Base-by-base conservation (phyloP, 345 rosid genomes). In the Nasturtium officinale region DNA sequence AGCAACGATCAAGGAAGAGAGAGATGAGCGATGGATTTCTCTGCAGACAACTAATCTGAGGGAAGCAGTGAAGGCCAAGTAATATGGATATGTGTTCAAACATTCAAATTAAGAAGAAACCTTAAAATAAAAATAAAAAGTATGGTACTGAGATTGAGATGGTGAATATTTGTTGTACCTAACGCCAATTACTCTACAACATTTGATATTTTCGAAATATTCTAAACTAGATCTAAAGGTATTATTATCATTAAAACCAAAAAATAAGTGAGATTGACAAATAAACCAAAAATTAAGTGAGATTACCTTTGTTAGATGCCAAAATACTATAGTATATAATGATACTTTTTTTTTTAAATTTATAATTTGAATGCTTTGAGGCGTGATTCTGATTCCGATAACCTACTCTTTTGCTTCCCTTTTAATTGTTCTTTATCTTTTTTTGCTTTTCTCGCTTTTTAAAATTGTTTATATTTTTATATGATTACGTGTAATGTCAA, bases 161-260 rank as follows among this genome's bases (percentile, higher is more conserved):
- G 70, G 75, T 76, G 43, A 61, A 10, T 17, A 61, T 61, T 61
- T 69, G 79, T 69, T 76, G 70, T 69, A 69, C 79, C 79, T 69
- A 69, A 76, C 75, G 4, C 18, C 69, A 76, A 69, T 67, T 76
- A 28, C 57, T 21, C 52, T 18, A 57, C 47, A 30, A 43, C 5
- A 25, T 47, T 73, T 73, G 57, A 64, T 64, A 33, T 54, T 12
- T 61, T 50, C 9, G 20, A 43, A 15, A 38, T 43, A 17, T 52
- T 53, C 0, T 52, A 52, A 12, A 50, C 17, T 46, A 7, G 0
- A 62, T 43, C n/a, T 62, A 43, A 26, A 25, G 8, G 32, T 12
- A 38, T 21, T 4, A 10, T 38, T 45, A 52, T 35, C n/a, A 25
- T 37, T 0, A 8, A 18, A 61, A 71, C 3, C 21, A 45, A 69